These are phyloP conservation scores for Mrakia hoshinonis DNA, from an alignment of 768 basidiomycete species.

Conservation along the genomic window DNA sequence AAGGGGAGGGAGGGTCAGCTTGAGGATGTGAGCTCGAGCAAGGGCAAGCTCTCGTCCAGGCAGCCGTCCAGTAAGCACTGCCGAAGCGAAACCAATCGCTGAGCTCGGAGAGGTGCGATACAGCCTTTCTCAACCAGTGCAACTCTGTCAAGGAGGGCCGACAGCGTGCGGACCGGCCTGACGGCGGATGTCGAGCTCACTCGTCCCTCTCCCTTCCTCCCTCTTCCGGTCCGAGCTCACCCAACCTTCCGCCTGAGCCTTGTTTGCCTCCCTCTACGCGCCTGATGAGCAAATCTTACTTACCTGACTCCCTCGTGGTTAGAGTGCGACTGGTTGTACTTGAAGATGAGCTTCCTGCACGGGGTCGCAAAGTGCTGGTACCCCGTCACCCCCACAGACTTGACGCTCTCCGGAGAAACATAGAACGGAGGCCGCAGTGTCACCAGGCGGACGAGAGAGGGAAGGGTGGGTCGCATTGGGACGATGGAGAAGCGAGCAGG, in stretches of 20 bases:
- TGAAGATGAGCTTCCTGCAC: conserved; percentile 15
- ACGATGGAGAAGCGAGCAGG: neutral
- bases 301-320: conserved; percentile 18
- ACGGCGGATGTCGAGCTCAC: neutral
- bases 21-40: neutral
- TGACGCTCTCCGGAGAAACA: conserved; percentile 12
- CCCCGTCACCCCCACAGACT: conserved; percentile 11
- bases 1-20: conserved; percentile 2
- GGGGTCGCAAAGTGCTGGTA: conserved; percentile 15
- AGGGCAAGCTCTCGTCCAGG: too few species aligned
- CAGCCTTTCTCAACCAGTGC: neutral
- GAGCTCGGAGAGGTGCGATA: neutral
- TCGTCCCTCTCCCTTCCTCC: neutral
- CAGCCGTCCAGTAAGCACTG: too few species aligned
- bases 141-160: too few species aligned
- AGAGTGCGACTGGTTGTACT: conserved; percentile 14
- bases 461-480: neutral
- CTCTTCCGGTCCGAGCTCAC: neutral
- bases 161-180: too few species aligned
- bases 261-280: too few species aligned
- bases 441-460: neutral
- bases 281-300: neutral
- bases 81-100: neutral
- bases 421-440: conserved; percentile 12
- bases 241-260: neutral